Evolutionary conservation across 106 monocot species (phyloP).

Genomic region (Apostasia shenzhenica): DNA sequence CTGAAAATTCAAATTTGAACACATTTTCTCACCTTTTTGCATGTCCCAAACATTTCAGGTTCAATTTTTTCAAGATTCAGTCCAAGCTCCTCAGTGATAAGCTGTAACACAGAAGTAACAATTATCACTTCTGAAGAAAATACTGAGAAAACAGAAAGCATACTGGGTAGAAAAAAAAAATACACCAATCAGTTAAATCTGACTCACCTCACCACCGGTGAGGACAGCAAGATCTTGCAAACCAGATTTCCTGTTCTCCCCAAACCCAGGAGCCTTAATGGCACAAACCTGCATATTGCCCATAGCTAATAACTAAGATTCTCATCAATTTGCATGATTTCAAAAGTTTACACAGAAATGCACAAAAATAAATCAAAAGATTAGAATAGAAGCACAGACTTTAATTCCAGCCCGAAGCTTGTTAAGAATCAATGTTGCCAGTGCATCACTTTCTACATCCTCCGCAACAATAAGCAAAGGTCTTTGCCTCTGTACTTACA

Average conservation of each 20-base stretch:
- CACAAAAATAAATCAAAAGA: background rate
- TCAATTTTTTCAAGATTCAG: constrained; percentile 88
- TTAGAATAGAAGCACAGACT: constrained; percentile 11
- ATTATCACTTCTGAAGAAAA: background rate
- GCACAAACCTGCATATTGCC: constrained; percentile 63
- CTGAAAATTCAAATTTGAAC: background rate
- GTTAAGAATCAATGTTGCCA: constrained; percentile 77
- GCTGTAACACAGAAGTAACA: constrained; percentile 29
- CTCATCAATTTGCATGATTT: too few relatives aligned
- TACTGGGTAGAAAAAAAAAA: background rate
- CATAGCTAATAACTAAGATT: background rate
- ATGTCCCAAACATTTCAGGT: constrained; percentile 75
- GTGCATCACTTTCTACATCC: constrained; percentile 77
- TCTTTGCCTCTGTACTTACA: constrained; percentile 65
- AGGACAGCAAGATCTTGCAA: constrained; percentile 81
- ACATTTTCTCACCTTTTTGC: constrained; percentile 53
- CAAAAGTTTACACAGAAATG: too few relatives aligned
- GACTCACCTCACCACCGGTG: constrained; percentile 72
- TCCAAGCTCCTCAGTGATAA: constrained; percentile 90
- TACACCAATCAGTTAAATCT: constrained; percentile 5
- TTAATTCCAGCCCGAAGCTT: constrained; percentile 90
- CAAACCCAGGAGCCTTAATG: constrained; percentile 96
- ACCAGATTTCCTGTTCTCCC: constrained; percentile 76
- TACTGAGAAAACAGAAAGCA: background rate
- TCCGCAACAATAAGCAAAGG: constrained; percentile 83